A percentile compares a stretch with the other conserved stretches of the same genome.
phyloP scores from a whole-genome alignment of 768 basidiomycete genomes.

The Rhizopogon salebrosus region DNA sequence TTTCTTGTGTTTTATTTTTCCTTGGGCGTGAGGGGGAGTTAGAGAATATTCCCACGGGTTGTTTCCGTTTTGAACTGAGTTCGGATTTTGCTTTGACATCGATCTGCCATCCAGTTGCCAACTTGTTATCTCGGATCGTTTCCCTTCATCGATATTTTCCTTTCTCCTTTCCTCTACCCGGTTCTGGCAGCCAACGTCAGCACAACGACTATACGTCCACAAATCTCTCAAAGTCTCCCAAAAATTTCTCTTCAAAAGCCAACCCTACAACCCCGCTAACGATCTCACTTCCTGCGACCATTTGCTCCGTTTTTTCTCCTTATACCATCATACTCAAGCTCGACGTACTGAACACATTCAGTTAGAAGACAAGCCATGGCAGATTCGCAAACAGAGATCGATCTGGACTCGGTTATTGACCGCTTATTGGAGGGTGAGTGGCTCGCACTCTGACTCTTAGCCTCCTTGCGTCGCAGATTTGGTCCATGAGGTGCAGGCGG shows the following conservation, averaged over 20 bases:
- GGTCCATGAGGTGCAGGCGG: neutral
- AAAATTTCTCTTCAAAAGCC: slow-evolving; percentile 14
- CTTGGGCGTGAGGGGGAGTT: neutral
- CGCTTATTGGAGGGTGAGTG: slow-evolving; percentile 91
- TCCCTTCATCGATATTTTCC: slow-evolving; percentile 27
- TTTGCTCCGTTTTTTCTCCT: slow-evolving; percentile 21
- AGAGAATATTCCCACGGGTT: slow-evolving; percentile 22
- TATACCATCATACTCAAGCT: slow-evolving; percentile 13
- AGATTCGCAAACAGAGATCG: slow-evolving; percentile 86
- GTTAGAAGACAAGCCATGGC: slow-evolving; percentile 44
- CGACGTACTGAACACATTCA: slow-evolving; percentile 10
- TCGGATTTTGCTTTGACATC: slow-evolving; percentile 27
- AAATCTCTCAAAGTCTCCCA: neutral
- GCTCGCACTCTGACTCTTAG: slow-evolving; percentile 22
- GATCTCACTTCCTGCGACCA: slow-evolving; percentile 14
- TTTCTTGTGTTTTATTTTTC: no score
- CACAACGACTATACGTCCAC: slow-evolving; percentile 6
- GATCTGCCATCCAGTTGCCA: slow-evolving; percentile 21
- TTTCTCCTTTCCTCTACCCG: slow-evolving; percentile 10
- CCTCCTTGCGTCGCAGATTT: slow-evolving; percentile 1
- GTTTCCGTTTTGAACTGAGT: slow-evolving; percentile 21
- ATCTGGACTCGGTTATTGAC: slow-evolving; percentile 99
- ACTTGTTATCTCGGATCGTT: slow-evolving; percentile 29
- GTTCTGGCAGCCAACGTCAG: slow-evolving; percentile 20
- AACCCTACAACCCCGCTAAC: slow-evolving; percentile 14